phyloP scores from a whole-genome alignment of 176 grass and related monocot genomes.

The Juncus inflexus region DNA sequence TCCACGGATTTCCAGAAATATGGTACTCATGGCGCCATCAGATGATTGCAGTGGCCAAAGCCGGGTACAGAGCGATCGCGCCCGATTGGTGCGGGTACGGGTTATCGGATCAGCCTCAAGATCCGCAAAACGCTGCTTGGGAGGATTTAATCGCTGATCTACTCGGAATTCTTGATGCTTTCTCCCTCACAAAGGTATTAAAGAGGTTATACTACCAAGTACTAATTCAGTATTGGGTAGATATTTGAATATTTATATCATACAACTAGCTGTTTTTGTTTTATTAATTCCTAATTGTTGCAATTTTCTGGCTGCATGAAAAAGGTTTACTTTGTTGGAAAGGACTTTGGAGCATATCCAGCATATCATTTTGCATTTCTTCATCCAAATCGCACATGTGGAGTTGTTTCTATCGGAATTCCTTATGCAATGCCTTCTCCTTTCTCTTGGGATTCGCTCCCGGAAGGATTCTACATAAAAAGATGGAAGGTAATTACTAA shows the following conservation, averaged over 20 bases:
- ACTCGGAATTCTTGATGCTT: conserved; percentile 11
- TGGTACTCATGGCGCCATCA: conserved; percentile 49
- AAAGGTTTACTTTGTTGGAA: conserved; percentile 32
- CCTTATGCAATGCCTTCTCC: conserved; percentile 29
- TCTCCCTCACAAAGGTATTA: conserved; percentile 34
- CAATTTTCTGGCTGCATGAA: background rate
- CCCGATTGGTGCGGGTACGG: conserved; percentile 38
- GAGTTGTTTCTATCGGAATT: conserved; percentile 54
- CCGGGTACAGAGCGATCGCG: conserved; percentile 36
- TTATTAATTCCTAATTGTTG: background rate
- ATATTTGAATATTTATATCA: too few relatives aligned
- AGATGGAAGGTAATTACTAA: conserved; percentile 38
- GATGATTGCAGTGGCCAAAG: conserved; percentile 33
- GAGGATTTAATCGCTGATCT: conserved; percentile 19
- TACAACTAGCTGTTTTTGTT: background rate
- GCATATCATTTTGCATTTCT: conserved; percentile 45
- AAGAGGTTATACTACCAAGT: background rate
- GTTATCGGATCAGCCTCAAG: conserved; percentile 28
- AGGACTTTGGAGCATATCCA: conserved; percentile 31
- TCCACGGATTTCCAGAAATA: conserved; percentile 48
- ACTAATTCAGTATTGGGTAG: background rate
- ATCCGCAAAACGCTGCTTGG: conserved; percentile 30
- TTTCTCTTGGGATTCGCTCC: conserved; percentile 17
- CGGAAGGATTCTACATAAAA: conserved; percentile 59
- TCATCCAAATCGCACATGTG: conserved; percentile 40